These are phyloP conservation scores for Micractinium conductrix DNA, from an alignment of 139 green algal genomes.

Conservation along the genomic window DNA sequence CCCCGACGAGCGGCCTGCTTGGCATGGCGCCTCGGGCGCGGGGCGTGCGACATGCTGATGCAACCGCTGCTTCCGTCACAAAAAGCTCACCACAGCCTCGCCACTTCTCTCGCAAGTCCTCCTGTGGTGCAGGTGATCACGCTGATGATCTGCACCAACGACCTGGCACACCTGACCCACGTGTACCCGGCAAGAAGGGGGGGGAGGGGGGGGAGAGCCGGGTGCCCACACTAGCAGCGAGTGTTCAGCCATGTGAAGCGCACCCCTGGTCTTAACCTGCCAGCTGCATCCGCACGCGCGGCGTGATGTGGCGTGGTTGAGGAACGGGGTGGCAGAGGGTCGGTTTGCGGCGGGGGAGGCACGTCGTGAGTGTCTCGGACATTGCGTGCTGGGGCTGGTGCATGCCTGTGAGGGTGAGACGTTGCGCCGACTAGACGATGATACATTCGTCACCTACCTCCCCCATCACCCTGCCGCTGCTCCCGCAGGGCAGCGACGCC, in stretches of 20 bases:
- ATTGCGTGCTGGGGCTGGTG: neutral
- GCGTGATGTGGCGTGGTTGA: too few relatives aligned
- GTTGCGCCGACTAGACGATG: too few relatives aligned
- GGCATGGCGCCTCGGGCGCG: neutral
- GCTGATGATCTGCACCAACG: conserved; percentile 30
- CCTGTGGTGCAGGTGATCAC: neutral
- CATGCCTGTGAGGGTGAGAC: too few relatives aligned
- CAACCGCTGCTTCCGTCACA: too few relatives aligned
- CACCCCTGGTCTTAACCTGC: too few relatives aligned
- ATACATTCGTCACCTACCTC: too few relatives aligned
- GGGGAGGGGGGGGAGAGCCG: neutral
- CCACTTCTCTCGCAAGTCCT: neutral
- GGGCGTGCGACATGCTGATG: too few relatives aligned
- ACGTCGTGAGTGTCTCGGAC: neutral
- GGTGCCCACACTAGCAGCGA: too few relatives aligned
- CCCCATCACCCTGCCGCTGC: neutral
- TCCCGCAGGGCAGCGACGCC: neutral
- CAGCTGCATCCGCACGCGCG: too few relatives aligned
- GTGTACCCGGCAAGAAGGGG: neutral
- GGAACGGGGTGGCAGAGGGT: neutral
- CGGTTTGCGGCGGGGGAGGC: neutral
- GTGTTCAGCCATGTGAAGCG: too few relatives aligned
- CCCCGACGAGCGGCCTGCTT: too few relatives aligned
- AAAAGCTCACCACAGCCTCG: too few relatives aligned
- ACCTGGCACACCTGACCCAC: neutral